phyloP scores from a whole-genome alignment of 768 basidiomycete species.

The Tulasnella sp. region DNA sequence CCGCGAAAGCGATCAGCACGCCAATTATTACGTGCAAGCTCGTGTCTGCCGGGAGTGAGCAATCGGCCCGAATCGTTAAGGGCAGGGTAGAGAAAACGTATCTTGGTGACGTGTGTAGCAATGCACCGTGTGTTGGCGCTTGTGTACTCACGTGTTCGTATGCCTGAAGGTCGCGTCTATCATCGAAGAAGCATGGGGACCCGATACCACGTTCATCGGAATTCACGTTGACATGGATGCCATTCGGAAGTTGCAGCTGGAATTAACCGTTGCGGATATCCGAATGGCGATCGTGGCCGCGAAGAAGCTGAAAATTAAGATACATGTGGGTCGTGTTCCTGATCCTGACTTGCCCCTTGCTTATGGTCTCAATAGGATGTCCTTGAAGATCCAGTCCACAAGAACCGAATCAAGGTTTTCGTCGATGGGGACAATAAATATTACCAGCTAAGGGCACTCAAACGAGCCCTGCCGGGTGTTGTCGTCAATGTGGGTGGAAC shows the following conservation, averaged over 20 bases:
- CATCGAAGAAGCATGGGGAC: conserved; percentile 92
- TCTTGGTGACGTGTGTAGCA: conserved; percentile 68
- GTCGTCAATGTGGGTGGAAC: conserved; percentile 66
- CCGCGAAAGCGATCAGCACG: conserved; percentile 92
- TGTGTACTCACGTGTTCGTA: neutral
- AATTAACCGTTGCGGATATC: conserved; percentile 83
- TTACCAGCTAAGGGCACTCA: conserved; percentile 59
- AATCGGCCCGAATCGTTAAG: conserved; percentile 96
- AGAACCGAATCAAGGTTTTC: conserved; percentile 30
- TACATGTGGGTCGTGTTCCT: conserved; percentile 40
- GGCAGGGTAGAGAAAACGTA: conserved; percentile 90
- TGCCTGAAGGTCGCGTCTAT: conserved; percentile 74
- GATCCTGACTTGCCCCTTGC: neutral
- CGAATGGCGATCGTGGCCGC: conserved; percentile 79
- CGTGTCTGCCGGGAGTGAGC: conserved; percentile 70
- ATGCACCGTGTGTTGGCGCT: neutral
- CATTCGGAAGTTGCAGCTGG: conserved; percentile 82
- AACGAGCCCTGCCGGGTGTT: conserved; percentile 68
- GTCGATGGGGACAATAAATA: conserved; percentile 30
- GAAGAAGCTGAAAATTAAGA: conserved; percentile 87
- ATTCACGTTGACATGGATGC: conserved; percentile 84
- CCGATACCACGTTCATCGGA: conserved; percentile 83
- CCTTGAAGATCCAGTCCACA: conserved; percentile 17
- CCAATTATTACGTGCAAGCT: conserved; percentile 97
- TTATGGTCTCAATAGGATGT: neutral